A percentile compares a stretch with the other conserved stretches of the same genome.
These are phyloP conservation scores for Alternaria gansuensis DNA, from an alignment of 2,329 filamentous ascomycete species.

Conservation along the genomic window DNA sequence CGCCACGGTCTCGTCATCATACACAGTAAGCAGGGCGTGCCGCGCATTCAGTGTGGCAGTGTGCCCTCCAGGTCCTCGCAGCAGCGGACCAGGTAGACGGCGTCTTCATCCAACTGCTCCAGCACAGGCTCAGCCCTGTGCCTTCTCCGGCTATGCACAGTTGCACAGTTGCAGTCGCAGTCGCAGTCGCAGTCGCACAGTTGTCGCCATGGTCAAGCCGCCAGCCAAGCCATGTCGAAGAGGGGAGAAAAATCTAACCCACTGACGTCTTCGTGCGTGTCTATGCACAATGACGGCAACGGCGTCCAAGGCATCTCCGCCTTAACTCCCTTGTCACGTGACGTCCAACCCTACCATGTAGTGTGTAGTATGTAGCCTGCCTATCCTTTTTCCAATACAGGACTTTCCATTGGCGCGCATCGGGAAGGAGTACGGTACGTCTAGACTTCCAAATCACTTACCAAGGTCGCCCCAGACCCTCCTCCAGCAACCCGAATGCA, in stretches of 20 bases:
- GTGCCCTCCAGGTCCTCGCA: not conserved
- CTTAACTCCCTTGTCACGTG: constrained; percentile 40
- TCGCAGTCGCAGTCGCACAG: constrained; percentile 11
- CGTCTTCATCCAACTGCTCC: constrained; percentile 24
- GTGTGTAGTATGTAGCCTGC: no score
- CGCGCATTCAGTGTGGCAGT: constrained; percentile 2
- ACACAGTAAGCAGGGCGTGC: constrained; percentile 23
- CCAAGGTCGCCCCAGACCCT: constrained; percentile 20
- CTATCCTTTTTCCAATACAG: constrained; percentile 14
- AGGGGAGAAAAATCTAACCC: constrained; percentile 18
- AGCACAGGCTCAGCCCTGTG: constrained; percentile 20
- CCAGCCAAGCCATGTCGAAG: constrained; percentile 4
- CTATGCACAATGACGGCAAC: constrained; percentile 48
- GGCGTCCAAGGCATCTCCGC: constrained; percentile 30
- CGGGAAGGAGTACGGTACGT: no score
- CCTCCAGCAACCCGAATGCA: no score
- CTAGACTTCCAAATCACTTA: no score
- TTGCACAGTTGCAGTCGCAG: constrained; percentile 20
- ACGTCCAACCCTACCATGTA: constrained; percentile 6
- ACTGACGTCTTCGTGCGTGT: constrained; percentile 27
- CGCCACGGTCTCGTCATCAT: constrained; percentile 25
- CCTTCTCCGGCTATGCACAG: not conserved
- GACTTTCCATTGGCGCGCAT: no score
- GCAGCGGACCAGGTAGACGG: constrained; percentile 28
- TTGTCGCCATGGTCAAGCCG: constrained; percentile 5